phyloP scores from a whole-genome alignment of 441 rosid species.

The Arabidopsis lyrata region DNA sequence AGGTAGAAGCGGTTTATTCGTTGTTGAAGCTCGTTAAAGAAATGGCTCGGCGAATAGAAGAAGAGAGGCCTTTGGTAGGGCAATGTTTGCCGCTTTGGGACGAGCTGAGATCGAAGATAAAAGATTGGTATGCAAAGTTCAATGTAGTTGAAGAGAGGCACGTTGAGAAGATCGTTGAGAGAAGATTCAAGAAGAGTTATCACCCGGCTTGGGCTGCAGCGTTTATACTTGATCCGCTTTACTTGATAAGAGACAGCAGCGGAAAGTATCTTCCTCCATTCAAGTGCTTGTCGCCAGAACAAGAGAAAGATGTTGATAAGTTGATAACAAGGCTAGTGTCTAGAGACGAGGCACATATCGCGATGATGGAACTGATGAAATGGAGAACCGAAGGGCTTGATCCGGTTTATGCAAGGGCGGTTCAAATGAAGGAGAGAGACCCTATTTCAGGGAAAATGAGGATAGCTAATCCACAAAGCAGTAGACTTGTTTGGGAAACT shows the following conservation, averaged over 20 bases:
- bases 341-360: constrained; percentile 94
- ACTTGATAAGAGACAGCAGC: constrained; percentile 75
- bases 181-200: constrained; percentile 88
- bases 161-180: constrained; percentile 80
- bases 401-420: constrained; percentile 91
- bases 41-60: constrained; percentile 79
- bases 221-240: constrained; percentile 89
- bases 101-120: constrained; percentile 80
- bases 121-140: constrained; percentile 86
- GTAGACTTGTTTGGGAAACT: constrained; percentile 99
- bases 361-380: constrained; percentile 97
- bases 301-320: constrained; percentile 96
- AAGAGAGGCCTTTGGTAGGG: constrained; percentile 82
- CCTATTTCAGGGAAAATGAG: constrained; percentile 88
- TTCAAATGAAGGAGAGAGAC: constrained; percentile 93
- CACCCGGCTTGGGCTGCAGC: constrained; percentile 99
- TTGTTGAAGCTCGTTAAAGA: constrained; percentile 78
- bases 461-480: constrained; percentile 86
- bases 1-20: constrained; percentile 74
- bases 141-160: constrained; percentile 62
- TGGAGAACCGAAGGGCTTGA: constrained; percentile 98
- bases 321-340: constrained; percentile 93
- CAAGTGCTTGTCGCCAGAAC: constrained; percentile 77
- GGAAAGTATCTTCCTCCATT: constrained; percentile 97
- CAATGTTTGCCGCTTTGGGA: constrained; percentile 94